Base-by-base conservation (phyloP, 192 early-diverging fungal genomes). In the Coemansia sp. region DNA sequence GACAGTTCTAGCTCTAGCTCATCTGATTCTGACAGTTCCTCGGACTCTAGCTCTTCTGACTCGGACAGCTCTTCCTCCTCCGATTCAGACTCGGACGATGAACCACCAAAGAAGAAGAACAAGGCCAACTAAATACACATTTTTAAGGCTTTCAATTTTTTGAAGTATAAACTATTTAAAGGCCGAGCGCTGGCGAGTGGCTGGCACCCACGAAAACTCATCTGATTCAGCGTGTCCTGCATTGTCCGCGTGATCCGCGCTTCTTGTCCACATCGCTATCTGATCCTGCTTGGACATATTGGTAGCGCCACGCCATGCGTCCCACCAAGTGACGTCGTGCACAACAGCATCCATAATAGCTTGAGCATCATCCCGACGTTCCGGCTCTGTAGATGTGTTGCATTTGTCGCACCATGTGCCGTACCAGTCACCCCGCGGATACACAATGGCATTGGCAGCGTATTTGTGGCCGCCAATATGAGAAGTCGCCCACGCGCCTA, bases 401-500 rank as follows among this genome's bases (percentile, higher is more conserved):
- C 68, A 80, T 22, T 41, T 62, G 54, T 74, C 77, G 38, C 77
- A 80, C 68, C 72, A 71, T 1, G 77, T 82, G 18, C 71, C 80
- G 32, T 77, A 82, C 80, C 80, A 82, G 65, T 82, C 80, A 48
- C 80, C 80, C 16, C 68, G 57, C 22, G 80, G 80, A 58, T 82
- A 82, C 2, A 82, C 64, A 32, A 82, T 77, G 3, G 68, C 80
- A 37, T 77, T 77, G 19, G 80, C 80, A 1, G 80, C 80, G 39
- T 74, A 82, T 49, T 82, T 82, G 68, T 82, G 80, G 16, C 80
- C 80, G 57, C 80, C 80, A 16, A 82, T 61, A 50, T 82, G 80
- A 22, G 74, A 82, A 0, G 80, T 82, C 11, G 64, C 47, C 80
- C 80, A 82, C 1, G 75, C 80, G 5, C 66, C 73, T 18, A 70